Evolutionary conservation across 495 filamentous ascomycete species (phyloP).

Genomic region (Aspergillus biplanus): DNA sequence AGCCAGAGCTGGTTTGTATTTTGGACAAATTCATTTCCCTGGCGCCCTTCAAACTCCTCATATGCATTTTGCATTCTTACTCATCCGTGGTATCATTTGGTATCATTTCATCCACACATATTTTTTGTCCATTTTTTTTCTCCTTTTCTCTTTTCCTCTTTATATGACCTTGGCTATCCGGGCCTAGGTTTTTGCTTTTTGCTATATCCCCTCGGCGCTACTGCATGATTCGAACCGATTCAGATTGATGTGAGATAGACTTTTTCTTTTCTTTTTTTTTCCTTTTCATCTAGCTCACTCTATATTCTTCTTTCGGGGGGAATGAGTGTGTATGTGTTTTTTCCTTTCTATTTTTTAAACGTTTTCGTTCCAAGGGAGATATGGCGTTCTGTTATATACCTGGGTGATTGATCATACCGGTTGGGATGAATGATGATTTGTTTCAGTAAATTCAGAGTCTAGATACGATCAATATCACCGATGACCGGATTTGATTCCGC

Average conservation of each 20-base stretch:
- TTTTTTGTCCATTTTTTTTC: not conserved
- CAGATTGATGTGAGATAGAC: conserved; percentile 6
- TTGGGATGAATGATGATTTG: conserved; percentile 18
- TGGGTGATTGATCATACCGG: conserved; percentile 14
- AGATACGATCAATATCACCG: not conserved
- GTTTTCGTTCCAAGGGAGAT: conserved; percentile 1
- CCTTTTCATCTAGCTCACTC: not conserved
- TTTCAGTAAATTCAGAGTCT: not conserved
- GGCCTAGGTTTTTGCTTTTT: not conserved
- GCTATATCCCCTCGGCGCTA: not conserved
- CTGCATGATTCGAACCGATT: not conserved
- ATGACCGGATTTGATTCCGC: too few species aligned
- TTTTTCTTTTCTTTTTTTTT: not conserved
- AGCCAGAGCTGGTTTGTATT: conserved; percentile 5
- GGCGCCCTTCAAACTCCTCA: not conserved
- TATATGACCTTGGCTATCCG: not conserved
- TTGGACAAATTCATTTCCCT: conserved; percentile 6
- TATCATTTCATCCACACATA: not conserved
- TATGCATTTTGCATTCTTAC: not conserved
- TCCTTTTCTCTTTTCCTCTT: not conserved
- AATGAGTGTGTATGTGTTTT: not conserved
- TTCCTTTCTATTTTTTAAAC: not conserved
- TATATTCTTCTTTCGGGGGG: not conserved
- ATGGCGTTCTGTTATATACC: conserved; percentile 20
- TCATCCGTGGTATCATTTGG: not conserved